Evolutionary conservation across 306 rosid genomes (phyloP).

Genomic region (Medicago arabica): DNA sequence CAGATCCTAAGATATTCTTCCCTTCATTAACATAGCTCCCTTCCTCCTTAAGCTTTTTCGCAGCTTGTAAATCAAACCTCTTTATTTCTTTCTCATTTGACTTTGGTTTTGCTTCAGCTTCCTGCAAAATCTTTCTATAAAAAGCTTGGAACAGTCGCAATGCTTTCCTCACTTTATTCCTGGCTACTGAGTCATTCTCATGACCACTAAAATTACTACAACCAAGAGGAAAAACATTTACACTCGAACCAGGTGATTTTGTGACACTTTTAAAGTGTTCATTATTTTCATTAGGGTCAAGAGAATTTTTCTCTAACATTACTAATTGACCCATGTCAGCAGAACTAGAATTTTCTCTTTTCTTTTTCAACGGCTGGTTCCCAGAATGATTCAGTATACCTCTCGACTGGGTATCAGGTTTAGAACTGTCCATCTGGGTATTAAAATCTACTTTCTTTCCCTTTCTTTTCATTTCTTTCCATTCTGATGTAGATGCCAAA

Average conservation of each 20-base stretch:
- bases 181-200: slow-evolving; percentile 51
- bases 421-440: slow-evolving; percentile 40
- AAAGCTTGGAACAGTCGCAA: slow-evolving; percentile 75
- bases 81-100: slow-evolving; percentile 46
- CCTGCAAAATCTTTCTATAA: slow-evolving; percentile 78
- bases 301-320: slow-evolving; percentile 42
- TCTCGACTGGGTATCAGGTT: slow-evolving; percentile 51
- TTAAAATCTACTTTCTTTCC: slow-evolving; percentile 45
- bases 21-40: slow-evolving; percentile 66
- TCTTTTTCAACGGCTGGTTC: slow-evolving; percentile 50
- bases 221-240: slow-evolving; percentile 60
- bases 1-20: slow-evolving; percentile 69
- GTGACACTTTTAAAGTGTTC: slow-evolving; percentile 35
- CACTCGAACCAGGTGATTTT: slow-evolving; percentile 34
- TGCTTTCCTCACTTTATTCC: slow-evolving; percentile 73
- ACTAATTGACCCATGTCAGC: slow-evolving; percentile 53
- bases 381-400: slow-evolving; percentile 34
- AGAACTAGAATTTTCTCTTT: slow-evolving; percentile 36
- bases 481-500: slow-evolving; percentile 59
- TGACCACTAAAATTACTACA: slow-evolving; percentile 43
- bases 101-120: slow-evolving; percentile 72
- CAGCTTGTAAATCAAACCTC: slow-evolving; percentile 69
- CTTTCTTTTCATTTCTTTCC: slow-evolving; percentile 29
- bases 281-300: slow-evolving; percentile 34
- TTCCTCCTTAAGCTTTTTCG: slow-evolving; percentile 62